Evolutionary conservation across 768 basidiomycete species (phyloP).

Genomic region (Leccinellum luteum): DNA sequence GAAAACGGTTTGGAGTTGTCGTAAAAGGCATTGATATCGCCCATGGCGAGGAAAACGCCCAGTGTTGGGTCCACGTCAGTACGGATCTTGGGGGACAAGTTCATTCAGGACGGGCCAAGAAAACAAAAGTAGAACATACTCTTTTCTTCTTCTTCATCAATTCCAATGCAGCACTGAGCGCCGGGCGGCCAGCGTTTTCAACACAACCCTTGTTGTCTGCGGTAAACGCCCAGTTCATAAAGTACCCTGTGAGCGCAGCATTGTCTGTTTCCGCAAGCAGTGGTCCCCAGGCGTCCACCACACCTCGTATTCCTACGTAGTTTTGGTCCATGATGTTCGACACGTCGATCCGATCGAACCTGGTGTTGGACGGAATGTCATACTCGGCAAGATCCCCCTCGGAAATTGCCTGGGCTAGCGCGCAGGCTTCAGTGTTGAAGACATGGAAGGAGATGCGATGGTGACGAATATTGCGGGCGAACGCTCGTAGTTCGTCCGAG

Average conservation of each 20-base stretch:
- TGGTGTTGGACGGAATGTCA: constrained; percentile 22
- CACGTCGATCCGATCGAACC: constrained; percentile 48
- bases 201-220: constrained; percentile 1
- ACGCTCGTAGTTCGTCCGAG: constrained; percentile 37
- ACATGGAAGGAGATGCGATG: constrained; percentile 36
- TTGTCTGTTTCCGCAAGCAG: constrained; percentile 31
- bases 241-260: constrained; percentile 41
- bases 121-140: constrained; percentile 6
- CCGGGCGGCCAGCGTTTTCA: constrained; percentile 2
- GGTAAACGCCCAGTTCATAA: constrained; percentile 45
- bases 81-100: constrained; percentile 9
- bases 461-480: constrained; percentile 35
- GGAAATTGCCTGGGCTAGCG: constrained; percentile 39
- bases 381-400: constrained; percentile 11
- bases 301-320: constrained; percentile 37
- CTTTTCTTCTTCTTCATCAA: constrained; percentile 14
- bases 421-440: constrained; percentile 36
- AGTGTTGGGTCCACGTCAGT: background rate
- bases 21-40: constrained; percentile 24
- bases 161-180: background rate
- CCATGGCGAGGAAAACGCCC: constrained; percentile 6
- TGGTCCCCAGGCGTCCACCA: constrained; percentile 38
- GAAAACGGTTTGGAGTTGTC: constrained; percentile 39
- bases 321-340: constrained; percentile 47
- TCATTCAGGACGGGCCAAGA: background rate